Evolutionary conservation across 2,329 filamentous ascomycete genomes (phyloP).

Genomic region (Neofusicoccum umdonicola): DNA sequence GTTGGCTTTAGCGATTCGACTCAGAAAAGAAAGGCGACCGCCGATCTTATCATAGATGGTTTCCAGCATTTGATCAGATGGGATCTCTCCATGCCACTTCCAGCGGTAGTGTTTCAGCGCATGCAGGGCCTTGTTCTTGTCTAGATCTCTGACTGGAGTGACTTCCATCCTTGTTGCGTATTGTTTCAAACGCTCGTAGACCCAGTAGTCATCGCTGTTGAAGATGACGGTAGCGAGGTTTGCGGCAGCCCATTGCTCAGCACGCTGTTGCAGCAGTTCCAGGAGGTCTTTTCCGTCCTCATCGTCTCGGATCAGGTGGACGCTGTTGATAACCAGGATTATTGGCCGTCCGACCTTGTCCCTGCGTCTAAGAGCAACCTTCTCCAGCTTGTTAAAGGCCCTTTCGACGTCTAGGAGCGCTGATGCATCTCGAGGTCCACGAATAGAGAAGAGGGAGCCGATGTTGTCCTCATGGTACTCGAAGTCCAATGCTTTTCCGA

Average conservation of each 20-base stretch:
- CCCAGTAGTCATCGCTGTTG: slow-evolving; percentile 98
- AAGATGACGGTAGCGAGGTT: slow-evolving; percentile 90
- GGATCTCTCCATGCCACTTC: slow-evolving; percentile 68
- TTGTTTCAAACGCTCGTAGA: slow-evolving; percentile 91
- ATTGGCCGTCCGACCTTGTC: slow-evolving; percentile 65
- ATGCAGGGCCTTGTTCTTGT: slow-evolving; percentile 71
- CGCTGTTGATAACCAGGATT: slow-evolving; percentile 91
- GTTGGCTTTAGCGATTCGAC: slow-evolving; percentile 79
- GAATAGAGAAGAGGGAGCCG: slow-evolving; percentile 90
- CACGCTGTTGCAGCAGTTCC: slow-evolving; percentile 90
- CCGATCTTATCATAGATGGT: slow-evolving; percentile 84
- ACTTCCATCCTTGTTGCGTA: slow-evolving; percentile 95
- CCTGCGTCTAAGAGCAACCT: slow-evolving; percentile 77
- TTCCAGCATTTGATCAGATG: slow-evolving; percentile 59
- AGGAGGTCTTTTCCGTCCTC: slow-evolving; percentile 90
- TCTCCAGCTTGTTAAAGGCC: slow-evolving; percentile 96
- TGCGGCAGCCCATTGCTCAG: slow-evolving; percentile 92
- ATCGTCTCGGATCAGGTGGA: slow-evolving; percentile 86
- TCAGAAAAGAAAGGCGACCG: slow-evolving; percentile 83
- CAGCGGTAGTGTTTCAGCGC: slow-evolving; percentile 78
- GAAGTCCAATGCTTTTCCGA: slow-evolving; percentile 92
- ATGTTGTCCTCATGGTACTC: slow-evolving; percentile 99
- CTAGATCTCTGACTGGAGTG: slow-evolving; percentile 77
- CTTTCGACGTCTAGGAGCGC: slow-evolving; percentile 93
- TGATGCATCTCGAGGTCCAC: slow-evolving; percentile 86